phyloP scores from a whole-genome alignment of 2,329 filamentous ascomycete species.

The Diaporthe citrichinensis region DNA sequence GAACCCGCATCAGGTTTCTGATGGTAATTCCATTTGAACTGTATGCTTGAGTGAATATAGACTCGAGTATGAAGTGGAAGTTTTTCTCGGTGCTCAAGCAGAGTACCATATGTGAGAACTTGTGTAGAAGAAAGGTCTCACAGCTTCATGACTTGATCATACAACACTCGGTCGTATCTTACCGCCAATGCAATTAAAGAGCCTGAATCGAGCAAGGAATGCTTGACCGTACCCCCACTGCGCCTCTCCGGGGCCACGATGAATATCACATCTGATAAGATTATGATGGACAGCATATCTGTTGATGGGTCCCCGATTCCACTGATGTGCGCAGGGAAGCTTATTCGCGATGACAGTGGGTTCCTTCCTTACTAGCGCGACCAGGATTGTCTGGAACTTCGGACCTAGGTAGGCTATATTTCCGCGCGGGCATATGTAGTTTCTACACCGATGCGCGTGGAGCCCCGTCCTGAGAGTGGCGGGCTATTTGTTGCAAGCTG shows the following conservation, averaged over 20 bases:
- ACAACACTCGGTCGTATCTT: no score
- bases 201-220: background rate
- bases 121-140: background rate
- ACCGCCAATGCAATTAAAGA: background rate
- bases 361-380: background rate
- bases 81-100: background rate
- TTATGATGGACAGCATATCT: constrained; percentile 18
- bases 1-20: background rate
- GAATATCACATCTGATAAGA: constrained; percentile 12
- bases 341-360: background rate
- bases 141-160: background rate
- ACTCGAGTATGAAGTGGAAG: background rate
- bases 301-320: background rate
- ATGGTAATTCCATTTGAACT: background rate
- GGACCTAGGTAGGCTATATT: background rate
- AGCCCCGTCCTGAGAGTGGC: background rate
- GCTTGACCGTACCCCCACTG: background rate
- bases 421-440: background rate
- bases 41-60: background rate
- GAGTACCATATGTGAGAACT: background rate
- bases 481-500: background rate
- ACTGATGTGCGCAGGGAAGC: constrained; percentile 16
- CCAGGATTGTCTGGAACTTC: background rate
- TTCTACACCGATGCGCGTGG: background rate
- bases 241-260: background rate